Percentiles rank a stretch among this genome's conserved stretches.
These are phyloP conservation scores for Oldenlandia corymbosa DNA, from an alignment of 257 asterid genomes.

Conservation along the genomic window DNA sequence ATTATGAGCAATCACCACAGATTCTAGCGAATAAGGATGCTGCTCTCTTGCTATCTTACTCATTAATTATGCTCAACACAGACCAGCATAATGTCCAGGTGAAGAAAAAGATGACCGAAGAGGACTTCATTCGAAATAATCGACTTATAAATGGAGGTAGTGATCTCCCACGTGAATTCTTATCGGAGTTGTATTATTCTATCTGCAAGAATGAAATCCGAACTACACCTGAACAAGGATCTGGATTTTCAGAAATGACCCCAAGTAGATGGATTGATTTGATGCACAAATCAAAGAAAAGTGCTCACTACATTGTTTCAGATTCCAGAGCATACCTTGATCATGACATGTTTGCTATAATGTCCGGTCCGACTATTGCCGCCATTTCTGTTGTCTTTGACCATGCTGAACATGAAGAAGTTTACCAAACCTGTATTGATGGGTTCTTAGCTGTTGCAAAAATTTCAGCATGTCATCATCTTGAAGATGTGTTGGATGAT, in stretches of 20 bases:
- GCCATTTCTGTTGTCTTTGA: conserved; percentile 95
- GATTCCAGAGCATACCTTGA: conserved; percentile 88
- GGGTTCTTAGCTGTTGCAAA: conserved; percentile 95
- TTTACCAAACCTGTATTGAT: conserved; percentile 86
- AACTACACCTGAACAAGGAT: conserved; percentile 87
- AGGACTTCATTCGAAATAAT: conserved; percentile 89
- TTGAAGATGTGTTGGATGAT: conserved; percentile 93
- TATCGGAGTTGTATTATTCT: conserved; percentile 72
- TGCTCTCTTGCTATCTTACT: conserved; percentile 83
- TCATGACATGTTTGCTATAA: conserved; percentile 94
- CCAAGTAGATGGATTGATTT: conserved; percentile 96
- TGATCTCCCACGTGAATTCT: conserved; percentile 89
- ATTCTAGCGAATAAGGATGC: conserved; percentile 91
- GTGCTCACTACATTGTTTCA: conserved; percentile 63
- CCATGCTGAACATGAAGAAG: conserved; percentile 92
- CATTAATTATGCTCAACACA: conserved; percentile 87
- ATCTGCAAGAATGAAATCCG: conserved; percentile 95
- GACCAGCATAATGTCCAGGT: conserved; percentile 95
- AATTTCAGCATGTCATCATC: conserved; percentile 93
- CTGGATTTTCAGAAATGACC: conserved; percentile 89
- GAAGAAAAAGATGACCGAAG: conserved; percentile 96
- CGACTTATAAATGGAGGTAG: conserved; percentile 86
- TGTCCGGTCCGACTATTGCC: conserved; percentile 99
- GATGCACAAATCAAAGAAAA: conserved; percentile 79
- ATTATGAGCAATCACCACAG: conserved; percentile 82